phyloP scores from a whole-genome alignment of 345 rosid species.

The Gossypium anomalum region DNA sequence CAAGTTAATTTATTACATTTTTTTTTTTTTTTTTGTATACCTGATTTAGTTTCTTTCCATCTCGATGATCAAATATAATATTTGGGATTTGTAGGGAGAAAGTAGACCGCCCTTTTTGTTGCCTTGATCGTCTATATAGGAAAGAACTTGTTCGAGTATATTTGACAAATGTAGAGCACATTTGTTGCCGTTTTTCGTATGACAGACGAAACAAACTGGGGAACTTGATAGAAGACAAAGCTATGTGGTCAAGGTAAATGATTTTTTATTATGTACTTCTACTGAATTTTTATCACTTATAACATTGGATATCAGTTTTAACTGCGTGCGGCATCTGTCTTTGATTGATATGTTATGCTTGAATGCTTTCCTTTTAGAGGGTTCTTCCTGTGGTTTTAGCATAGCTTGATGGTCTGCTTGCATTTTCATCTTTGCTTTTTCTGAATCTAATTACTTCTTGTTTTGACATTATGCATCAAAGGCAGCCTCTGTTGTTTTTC shows the following conservation, averaged over 20 bases:
- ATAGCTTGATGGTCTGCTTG: not conserved
- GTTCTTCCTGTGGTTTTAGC: no score
- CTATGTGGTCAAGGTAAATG: conserved; percentile 76
- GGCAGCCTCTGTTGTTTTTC: not conserved
- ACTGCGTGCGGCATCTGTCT: not conserved
- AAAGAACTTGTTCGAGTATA: conserved; percentile 92
- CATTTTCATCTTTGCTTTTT: no score
- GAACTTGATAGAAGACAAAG: conserved; percentile 67
- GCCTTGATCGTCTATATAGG: conserved; percentile 80
- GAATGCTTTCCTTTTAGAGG: not conserved
- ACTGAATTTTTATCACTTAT: not conserved
- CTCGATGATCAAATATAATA: not conserved
- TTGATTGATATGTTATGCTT: not conserved
- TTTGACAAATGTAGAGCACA: conserved; percentile 81
- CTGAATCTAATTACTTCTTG: not conserved
- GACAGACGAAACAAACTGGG: conserved; percentile 65
- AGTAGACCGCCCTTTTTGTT: conserved; percentile 81
- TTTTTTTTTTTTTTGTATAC: not conserved
- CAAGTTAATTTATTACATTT: not conserved
- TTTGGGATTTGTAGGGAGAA: conserved; percentile 54
- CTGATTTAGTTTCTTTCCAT: not conserved
- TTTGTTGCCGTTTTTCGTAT: conserved; percentile 72
- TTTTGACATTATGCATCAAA: not conserved
- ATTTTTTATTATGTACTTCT: not conserved
- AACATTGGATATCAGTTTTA: not conserved